These are phyloP conservation scores for Colletotrichum nymphaeae DNA, from an alignment of 2,329 filamentous ascomycete species.

Conservation along the genomic window DNA sequence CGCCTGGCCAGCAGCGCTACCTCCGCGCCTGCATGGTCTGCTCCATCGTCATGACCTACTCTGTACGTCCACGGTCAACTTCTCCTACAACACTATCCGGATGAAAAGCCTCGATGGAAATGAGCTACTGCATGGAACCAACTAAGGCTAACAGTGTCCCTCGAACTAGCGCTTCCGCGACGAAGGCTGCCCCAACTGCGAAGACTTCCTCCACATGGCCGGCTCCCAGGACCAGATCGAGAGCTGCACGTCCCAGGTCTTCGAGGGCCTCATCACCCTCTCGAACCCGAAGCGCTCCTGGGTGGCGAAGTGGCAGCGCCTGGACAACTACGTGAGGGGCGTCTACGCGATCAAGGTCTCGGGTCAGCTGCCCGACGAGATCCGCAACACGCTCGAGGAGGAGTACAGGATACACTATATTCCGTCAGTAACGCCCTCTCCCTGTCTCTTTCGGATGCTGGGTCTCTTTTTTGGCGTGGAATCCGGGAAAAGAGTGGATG, in stretches of 20 bases:
- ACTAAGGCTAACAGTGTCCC: neutral
- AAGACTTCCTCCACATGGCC: conserved; percentile 86
- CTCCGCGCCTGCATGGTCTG: conserved; percentile 99
- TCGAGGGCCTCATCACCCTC: conserved; percentile 90
- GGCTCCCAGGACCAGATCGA: conserved; percentile 84
- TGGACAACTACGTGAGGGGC: conserved; percentile 88
- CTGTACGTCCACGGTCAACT: conserved; percentile 59
- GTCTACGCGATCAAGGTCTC: conserved; percentile 96
- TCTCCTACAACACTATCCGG: too few relatives aligned
- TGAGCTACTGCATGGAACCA: too few relatives aligned
- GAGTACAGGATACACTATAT: conserved; percentile 74
- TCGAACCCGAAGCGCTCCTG: conserved; percentile 86
- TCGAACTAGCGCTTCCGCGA: conserved; percentile 79
- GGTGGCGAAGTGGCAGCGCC: conserved; percentile 96
- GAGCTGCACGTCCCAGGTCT: conserved; percentile 95
- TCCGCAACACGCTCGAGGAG: conserved; percentile 69
- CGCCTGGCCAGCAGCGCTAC: conserved; percentile 82
- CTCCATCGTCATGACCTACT: conserved; percentile 88
- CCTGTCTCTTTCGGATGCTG: neutral
- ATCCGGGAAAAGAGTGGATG: neutral
- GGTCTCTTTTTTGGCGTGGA: neutral
- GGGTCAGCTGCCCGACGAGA: conserved; percentile 78
- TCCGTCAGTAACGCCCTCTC: conserved; percentile 61
- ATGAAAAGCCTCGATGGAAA: too few relatives aligned
- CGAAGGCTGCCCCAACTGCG: conserved; percentile 96